Base-by-base conservation (phyloP, 352 stramenopile species). In the Phytophthora pisi region DNA sequence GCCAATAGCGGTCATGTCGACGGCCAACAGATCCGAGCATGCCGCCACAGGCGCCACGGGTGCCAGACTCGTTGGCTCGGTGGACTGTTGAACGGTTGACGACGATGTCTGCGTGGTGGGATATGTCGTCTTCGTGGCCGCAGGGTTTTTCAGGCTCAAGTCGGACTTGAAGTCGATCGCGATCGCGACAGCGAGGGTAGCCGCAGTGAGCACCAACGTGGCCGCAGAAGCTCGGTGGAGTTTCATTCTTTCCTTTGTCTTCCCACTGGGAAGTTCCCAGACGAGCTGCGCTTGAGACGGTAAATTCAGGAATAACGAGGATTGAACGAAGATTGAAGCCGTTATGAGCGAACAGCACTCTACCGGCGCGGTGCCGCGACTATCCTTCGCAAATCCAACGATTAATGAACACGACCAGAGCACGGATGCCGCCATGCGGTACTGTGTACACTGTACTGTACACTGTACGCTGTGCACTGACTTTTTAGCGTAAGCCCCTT, bases 1-100 rank as follows among this genome's bases (percentile, higher is more conserved):
- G 18, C 68, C 72, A n/a, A 77, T 75, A 20, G 49, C 40, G 2
- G 61, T 72, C 47, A 79, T 30, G 42, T 79, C 68, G 38, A 79
- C 51, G 42, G 59, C 36, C 10, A 65, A 11, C 11, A 79, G 61
- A 47, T 77, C 61, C 9, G 59, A 62, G 40, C 72, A 79, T 7
- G 36, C 36, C n/a, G 36, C 36, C 5, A 42, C 36, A 13, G 36
- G 36, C 36, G 13, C 4, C 11, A 42, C 36, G 36, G 36, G 36
- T 42, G 36, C 36, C n/a, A 42, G 36, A 42, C 36, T 42, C 11
- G 36, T n/a, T 5, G 11, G 11, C 36, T 42, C 36, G 36, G 36
- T 42, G 36, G 36, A 42, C 11, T 42, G 36, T 42, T 42, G 36
- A n/a, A 42, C 15, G 36, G 4, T n/a, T 42, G 36, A n/a, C 31